Percentiles rank a stretch among this genome's conserved stretches.
These are phyloP conservation scores for Triticum monococcum DNA, from an alignment of 176 grass and related monocot species.

Conservation along the genomic window DNA sequence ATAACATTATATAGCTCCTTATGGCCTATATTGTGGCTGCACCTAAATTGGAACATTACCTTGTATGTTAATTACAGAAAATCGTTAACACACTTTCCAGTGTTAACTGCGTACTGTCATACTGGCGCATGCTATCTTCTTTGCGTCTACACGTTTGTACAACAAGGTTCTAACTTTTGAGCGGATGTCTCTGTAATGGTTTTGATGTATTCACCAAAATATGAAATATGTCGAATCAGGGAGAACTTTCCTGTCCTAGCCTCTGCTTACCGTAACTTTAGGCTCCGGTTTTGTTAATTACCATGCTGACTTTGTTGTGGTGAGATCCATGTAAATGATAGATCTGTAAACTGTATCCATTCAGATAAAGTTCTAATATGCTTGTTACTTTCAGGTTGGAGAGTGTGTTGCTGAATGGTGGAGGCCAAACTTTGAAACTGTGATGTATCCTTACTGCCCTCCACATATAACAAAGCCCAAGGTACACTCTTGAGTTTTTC, in stretches of 20 bases:
- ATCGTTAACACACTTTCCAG: not conserved
- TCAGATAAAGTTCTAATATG: not conserved
- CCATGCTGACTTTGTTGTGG: not conserved
- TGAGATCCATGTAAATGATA: not conserved
- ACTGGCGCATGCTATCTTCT: not conserved
- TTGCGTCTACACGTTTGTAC: not conserved
- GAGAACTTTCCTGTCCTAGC: not conserved
- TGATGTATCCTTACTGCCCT: conserved; percentile 98
- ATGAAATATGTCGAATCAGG: not conserved
- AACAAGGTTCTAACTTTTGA: not conserved
- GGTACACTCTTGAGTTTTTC: conserved; percentile 34
- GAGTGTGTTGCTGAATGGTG: conserved; percentile 98
- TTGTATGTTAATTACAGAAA: conserved; percentile 2
- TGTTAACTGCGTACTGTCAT: not conserved
- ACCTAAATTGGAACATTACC: not conserved
- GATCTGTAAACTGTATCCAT: not conserved
- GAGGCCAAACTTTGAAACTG: conserved; percentile 95
- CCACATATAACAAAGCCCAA: conserved; percentile 94
- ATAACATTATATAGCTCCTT: not conserved
- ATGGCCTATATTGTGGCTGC: not conserved
- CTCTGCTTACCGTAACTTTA: not conserved
- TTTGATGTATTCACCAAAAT: not conserved
- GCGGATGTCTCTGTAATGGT: not conserved
- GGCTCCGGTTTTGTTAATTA: not conserved
- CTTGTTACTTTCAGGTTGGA: conserved; percentile 61